Evolutionary conservation across 2,329 filamentous ascomycete species (phyloP).

Genomic region (Alternaria sp.): DNA sequence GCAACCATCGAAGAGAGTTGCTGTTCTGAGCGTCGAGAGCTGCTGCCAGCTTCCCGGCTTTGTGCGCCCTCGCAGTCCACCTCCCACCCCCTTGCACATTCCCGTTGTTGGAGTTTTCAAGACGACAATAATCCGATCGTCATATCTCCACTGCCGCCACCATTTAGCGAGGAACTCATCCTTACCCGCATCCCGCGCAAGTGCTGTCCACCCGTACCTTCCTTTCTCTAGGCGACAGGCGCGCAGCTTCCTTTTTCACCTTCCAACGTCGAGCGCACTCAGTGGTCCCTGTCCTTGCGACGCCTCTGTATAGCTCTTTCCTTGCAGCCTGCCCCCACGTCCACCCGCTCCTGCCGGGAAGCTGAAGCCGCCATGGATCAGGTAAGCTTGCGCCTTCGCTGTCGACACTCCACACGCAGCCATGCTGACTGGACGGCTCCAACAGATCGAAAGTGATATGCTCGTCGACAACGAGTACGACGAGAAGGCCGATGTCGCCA

Average conservation of each 20-base stretch:
- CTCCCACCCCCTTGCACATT: conserved; percentile 8
- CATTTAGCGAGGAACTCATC: conserved; percentile 47
- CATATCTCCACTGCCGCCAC: conserved; percentile 43
- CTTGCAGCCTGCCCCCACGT: conserved; percentile 22
- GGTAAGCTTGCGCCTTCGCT: conserved; percentile 41
- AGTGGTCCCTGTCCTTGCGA: conserved; percentile 17
- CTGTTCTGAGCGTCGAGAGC: conserved; percentile 13
- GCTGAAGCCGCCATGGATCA: conserved; percentile 46
- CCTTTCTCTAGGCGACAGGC: conserved; percentile 27
- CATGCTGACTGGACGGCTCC: conserved; percentile 14
- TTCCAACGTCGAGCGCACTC: conserved; percentile 17
- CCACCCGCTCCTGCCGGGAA: conserved; percentile 25
- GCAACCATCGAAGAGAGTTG: conserved; percentile 11
- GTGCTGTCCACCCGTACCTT: conserved; percentile 27
- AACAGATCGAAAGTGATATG: conserved; percentile 69
- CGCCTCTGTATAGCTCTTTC: background rate
- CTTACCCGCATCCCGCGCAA: conserved; percentile 19
- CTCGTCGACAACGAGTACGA: conserved; percentile 70
- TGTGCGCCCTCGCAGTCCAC: conserved; percentile 13
- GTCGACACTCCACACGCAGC: conserved; percentile 1
- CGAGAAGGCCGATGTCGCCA: conserved; percentile 69
- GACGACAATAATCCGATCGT: conserved; percentile 23
- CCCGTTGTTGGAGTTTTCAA: conserved; percentile 7
- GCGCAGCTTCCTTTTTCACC: conserved; percentile 25
- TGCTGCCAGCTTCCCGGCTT: conserved; percentile 10